A percentile compares a stretch with the other conserved stretches of the same genome.
Evolutionary conservation across 805 yeast genomes (phyloP).

Genomic region (Candida berthetii): DNA sequence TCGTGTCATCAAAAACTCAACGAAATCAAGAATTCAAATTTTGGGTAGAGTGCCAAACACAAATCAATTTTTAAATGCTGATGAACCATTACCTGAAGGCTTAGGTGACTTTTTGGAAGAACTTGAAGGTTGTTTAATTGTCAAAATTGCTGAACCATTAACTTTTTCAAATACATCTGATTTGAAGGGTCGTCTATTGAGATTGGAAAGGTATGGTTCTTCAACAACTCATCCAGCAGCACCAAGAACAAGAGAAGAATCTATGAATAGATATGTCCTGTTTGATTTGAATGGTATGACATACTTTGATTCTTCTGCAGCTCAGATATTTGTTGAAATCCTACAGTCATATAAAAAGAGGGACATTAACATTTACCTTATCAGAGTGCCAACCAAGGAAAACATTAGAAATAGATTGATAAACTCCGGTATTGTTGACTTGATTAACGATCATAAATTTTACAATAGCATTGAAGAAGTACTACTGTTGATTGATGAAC

Average conservation of each 20-base stretch:
- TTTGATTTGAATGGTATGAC: conserved; percentile 83
- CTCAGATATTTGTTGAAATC: conserved; percentile 63
- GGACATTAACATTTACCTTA: conserved; percentile 50
- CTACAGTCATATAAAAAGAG: conserved; percentile 47
- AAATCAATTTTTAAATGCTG: conserved; percentile 63
- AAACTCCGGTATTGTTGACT: conserved; percentile 47
- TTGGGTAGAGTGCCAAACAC: conserved; percentile 64
- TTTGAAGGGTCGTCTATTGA: conserved; percentile 53
- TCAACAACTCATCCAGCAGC: conserved; percentile 71
- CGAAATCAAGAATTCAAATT: conserved; percentile 80
- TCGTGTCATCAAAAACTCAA: conserved; percentile 73
- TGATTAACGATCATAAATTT: conserved; percentile 19
- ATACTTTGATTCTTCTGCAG: conserved; percentile 72
- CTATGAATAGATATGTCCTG: conserved; percentile 49
- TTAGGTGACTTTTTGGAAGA: conserved; percentile 27
- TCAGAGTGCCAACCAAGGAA: conserved; percentile 47
- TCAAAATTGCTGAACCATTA: conserved; percentile 82
- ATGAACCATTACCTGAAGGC: conserved; percentile 39
- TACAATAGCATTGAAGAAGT: conserved; percentile 18
- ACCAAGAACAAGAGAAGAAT: conserved; percentile 40
- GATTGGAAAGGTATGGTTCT: conserved; percentile 77
- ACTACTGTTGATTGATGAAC: conserved; percentile 11
- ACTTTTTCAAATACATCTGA: conserved; percentile 85
- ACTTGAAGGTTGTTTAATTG: conserved; percentile 68
- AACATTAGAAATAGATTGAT: conserved; percentile 43